Percentiles rank a stretch among this genome's conserved stretches.
Evolutionary conservation across 106 monocot species (phyloP).

Genomic region (Hemerocallis citrina): DNA sequence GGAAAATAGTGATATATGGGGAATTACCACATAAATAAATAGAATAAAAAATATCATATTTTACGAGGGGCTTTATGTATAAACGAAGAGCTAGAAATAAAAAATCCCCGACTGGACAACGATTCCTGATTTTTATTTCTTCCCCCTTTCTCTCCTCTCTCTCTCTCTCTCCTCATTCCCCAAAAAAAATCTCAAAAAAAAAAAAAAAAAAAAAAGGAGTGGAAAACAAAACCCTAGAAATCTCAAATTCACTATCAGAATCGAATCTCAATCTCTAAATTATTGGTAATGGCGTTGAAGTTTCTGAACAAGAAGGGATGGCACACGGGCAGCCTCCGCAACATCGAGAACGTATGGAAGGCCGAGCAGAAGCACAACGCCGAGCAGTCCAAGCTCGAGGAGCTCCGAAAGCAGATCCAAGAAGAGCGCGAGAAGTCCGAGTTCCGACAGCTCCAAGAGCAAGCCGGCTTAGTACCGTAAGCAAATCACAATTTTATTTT

Average conservation of each 20-base stretch:
- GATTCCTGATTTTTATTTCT: too few species aligned
- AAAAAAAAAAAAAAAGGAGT: too few species aligned
- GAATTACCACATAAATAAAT: too few species aligned
- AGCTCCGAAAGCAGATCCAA: constrained; percentile 87
- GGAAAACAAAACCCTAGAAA: constrained; percentile 8
- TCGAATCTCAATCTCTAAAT: too few species aligned
- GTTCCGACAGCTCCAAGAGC: constrained; percentile 76
- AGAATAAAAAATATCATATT: too few species aligned
- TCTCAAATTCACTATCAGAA: too few species aligned
- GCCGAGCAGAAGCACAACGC: constrained; percentile 91
- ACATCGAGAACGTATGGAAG: constrained; percentile 97
- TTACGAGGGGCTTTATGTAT: too few species aligned
- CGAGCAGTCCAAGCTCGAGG: constrained; percentile 82
- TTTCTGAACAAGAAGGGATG: constrained; percentile 99
- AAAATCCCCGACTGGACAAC: too few species aligned
- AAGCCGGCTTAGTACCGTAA: constrained; percentile 80
- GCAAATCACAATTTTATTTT: neutral
- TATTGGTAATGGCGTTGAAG: constrained; percentile 80
- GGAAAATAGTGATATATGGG: too few species aligned
- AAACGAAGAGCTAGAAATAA: too few species aligned
- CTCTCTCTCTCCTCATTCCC: neutral
- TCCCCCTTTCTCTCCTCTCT: neutral
- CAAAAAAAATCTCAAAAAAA: neutral
- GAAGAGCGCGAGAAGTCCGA: constrained; percentile 77
- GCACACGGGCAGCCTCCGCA: constrained; percentile 95